Conservation (phyloP, 1,284 basidiomycete species). For the Boletus semigastroideus region DNA sequence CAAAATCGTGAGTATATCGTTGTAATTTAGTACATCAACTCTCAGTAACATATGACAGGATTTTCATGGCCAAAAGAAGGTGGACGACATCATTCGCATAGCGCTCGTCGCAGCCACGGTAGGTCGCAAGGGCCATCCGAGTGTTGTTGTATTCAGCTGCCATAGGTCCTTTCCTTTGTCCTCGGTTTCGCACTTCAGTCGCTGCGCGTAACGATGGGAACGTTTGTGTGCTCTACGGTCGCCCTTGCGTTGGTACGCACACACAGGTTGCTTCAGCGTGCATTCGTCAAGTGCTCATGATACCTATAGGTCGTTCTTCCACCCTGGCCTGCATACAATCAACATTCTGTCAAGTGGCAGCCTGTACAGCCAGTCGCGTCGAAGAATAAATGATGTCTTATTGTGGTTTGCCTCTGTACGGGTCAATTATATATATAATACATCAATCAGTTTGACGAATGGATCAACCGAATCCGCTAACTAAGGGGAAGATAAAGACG, state of each 20-base stretch:
- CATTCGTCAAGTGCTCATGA: background rate
- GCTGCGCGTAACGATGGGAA: slow-evolving; percentile 55
- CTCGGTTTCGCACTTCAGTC: slow-evolving; percentile 62
- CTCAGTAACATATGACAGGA: slow-evolving; percentile 45
- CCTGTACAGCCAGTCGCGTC: slow-evolving; percentile 34
- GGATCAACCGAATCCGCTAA: no score
- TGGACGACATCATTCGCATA: slow-evolving; percentile 52
- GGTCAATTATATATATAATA: no score
- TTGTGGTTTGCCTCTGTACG: background rate
- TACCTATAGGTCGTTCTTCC: slow-evolving; percentile 56
- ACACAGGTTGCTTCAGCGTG: background rate
- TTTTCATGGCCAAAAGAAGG: slow-evolving; percentile 67
- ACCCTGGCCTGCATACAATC: slow-evolving; percentile 68
- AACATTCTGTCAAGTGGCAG: slow-evolving; percentile 65
- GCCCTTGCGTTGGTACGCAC: slow-evolving; percentile 54
- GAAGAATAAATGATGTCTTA: slow-evolving; percentile 24
- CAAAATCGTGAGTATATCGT: slow-evolving; percentile 42
- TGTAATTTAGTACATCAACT: slow-evolving; percentile 5
- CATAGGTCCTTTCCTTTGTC: slow-evolving; percentile 61
- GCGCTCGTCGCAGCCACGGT: slow-evolving; percentile 46
- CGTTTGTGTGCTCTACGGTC: slow-evolving; percentile 48
- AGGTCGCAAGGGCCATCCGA: slow-evolving; percentile 20
- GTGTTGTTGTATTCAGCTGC: background rate
- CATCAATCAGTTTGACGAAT: no score
- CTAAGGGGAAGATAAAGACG: background rate